Base-by-base conservation (phyloP, 2,329 filamentous ascomycete species). In the Gremmenia infestans region DNA sequence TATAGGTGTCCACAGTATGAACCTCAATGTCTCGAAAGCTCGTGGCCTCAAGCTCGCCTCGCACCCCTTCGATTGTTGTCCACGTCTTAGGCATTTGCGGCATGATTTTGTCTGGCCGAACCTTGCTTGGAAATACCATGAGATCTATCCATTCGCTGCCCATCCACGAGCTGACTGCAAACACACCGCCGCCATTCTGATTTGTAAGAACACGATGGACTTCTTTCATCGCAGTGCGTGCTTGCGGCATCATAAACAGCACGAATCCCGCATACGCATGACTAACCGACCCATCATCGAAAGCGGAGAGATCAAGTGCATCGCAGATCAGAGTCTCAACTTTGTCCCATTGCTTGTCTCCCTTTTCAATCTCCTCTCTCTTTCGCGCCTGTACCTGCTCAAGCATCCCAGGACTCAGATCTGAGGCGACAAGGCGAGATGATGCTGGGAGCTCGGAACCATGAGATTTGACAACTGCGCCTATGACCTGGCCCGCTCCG, bases 21-120 rank as follows among this genome's bases (percentile, higher is more conserved):
- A 52, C 42, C 25, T 56, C 32, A 3, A 56, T 39, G 19, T 56
- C 49, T 11, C 40, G 11, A 45, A 56, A 56, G 4, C 54, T 50
- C 2, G 54, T 47, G 19, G 8, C 50, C 25, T 56, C 50, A 3
- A 56, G 49, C 36, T 53, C 54, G 17, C 54, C 28, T 23, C 32
- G 36, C 15, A 56, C 19, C 4, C 54, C 54, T 7, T 56, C 35
- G 15, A 53, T 19, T 15, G 49, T 53, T 2, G n/a, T 28, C 54
- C 54, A 56, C n/a, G 36, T 23, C 19, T 15, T n/a, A 8, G 48
- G 48, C 32, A 52, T 53, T 49, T 23, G 22, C 23, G 46, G 8
- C n/a, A 39, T 17, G 0, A 15, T 14, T 23, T 40, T 56, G 19
- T 56, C 54, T 4, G 49, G 54, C 0, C 50, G 36, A 22, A 56